phyloP scores from a whole-genome alignment of 208 protist genomes.

The Acanthamoeba rhysodes region DNA sequence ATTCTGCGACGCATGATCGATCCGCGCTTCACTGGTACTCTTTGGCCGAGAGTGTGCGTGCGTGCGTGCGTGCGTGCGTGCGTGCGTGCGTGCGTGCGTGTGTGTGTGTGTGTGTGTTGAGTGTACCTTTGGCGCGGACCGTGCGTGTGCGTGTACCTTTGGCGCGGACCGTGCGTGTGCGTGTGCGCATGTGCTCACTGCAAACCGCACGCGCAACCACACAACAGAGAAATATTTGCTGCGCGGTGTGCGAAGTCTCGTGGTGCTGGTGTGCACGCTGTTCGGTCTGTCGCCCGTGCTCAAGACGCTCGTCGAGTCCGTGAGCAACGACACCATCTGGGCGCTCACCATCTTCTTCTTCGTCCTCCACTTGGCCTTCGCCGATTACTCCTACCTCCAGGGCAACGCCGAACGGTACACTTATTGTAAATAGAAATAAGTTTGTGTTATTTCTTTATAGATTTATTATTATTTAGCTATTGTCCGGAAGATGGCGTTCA shows the following conservation, averaged over 20 bases:
- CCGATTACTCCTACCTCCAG: constrained; percentile 82
- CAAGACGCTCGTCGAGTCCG: constrained; percentile 81
- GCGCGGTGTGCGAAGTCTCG: constrained; percentile 76
- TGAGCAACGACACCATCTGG: constrained; percentile 85
- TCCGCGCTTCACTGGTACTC: constrained; percentile 65
- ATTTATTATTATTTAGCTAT: neutral
- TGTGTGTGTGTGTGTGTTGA: no score
- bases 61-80: no score
- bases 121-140: no score
- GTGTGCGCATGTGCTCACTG: no score
- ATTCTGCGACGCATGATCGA: constrained; percentile 73
- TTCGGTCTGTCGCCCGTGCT: constrained; percentile 82
- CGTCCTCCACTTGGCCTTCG: constrained; percentile 80
- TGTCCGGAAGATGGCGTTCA: neutral
- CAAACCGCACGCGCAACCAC: no score
- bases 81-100: no score
- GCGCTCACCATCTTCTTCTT: constrained; percentile 82
- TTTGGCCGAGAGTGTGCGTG: no score
- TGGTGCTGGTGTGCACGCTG: constrained; percentile 78
- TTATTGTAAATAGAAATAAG: neutral
- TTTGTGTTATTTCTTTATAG: no score
- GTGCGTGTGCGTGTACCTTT: no score
- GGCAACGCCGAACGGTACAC: constrained; percentile 52
- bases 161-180: no score
- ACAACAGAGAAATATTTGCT: constrained; percentile 62